Base-by-base conservation (phyloP, 768 basidiomycete genomes). In the Fistulinella prunicolor region DNA sequence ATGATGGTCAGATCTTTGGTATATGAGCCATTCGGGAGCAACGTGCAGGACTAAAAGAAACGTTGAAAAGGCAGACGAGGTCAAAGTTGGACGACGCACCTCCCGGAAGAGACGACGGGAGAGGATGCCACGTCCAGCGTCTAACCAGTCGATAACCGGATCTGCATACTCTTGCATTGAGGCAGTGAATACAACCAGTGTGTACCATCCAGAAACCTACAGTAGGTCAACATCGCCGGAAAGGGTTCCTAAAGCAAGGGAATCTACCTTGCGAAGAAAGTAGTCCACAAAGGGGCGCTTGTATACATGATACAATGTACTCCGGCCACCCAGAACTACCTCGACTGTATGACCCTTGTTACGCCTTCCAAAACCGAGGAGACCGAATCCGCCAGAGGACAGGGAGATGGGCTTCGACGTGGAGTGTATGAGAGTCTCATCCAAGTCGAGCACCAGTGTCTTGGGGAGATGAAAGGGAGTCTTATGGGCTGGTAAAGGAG, bases 101-200 rank as follows among this genome's bases (percentile, higher is more conserved):
- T 96, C 93, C 53, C 96, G 83, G 70, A 98, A 99, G 54, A 96
- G 75, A 29, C 94, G 83, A 53, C 89, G 86, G 2, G 77, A 81
- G 29, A 99, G 80, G 49, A 98, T 89, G 16, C 94, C 94, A 38
- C 92, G 81, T 4, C 94, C 92, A 46, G 86, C 92, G 64, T 99
- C 96, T 45, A 99, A 73, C 96, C 96, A 99, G 70, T 99, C 96
- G 57, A 99, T 99, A 23, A 99, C 94, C 0, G 96, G 96, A 73
- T 99, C 96, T 52, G 96, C 96, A 66, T 99, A 99, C 70, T 99
- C 96, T 62, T 94, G 89, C 90, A 99, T 92, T 9, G 95, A 97
- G 7, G 96, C 96, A 26, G 96, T 99, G 70, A 95, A 99, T 54
- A 99, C 93, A 44, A 99, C 94, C 50, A 99, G 80, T 1, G 94